Evolutionary conservation across 108 stramenopile genomes (phyloP), one percentile per base, ranked within the genome.

Genomic region (Fistulifera pelliculosa): DNA sequence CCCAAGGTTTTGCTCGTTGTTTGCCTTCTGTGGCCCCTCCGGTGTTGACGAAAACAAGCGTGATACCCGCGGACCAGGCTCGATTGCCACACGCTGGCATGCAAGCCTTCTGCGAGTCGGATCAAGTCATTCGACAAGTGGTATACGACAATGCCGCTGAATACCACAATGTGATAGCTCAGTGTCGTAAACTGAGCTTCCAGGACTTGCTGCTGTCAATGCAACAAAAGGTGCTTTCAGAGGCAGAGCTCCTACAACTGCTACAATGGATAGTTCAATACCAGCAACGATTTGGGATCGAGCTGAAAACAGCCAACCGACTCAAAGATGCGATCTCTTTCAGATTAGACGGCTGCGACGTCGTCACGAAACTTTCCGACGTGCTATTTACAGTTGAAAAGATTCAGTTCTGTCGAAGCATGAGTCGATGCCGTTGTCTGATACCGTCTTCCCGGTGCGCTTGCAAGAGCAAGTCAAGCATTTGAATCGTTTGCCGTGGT

Each of bases 221-320:
- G 47, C 53, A 66, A n/a, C 28, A 53, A n/a, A 40, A 64, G 13
- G 58, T 75, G 17, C 42, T 89, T 10, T 62, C 62, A 11, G 71
- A 80, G 56, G 50, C 60, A 3, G 47, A 65, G 54, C 23, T 79
- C 21, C 49, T 85, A 17, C 63, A 71, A 13, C 49, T 89, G 7
- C 38, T 84, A 23, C 77, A 80, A 42, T 89, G 87, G 87, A 85
- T 79, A 75, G 69, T 69, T 5, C 70, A 75, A 44, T 80, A 65
- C 55, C 63, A 56, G 22, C 69, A 68, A 53, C 56, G 73, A 38
- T 51, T 83, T 35, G 50, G 61, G 10, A 11, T 42, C 40, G 26
- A 49, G 0, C 27, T 47, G 41, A 54, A 38, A 47, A 52, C 2
- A n/a, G 28, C 17, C 61, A 69, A 38, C 12, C 55, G 18, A 22